Conservation (phyloP, 2,329 filamentous ascomycete genomes). For the Ploettnerulaceae sp. region DNA sequence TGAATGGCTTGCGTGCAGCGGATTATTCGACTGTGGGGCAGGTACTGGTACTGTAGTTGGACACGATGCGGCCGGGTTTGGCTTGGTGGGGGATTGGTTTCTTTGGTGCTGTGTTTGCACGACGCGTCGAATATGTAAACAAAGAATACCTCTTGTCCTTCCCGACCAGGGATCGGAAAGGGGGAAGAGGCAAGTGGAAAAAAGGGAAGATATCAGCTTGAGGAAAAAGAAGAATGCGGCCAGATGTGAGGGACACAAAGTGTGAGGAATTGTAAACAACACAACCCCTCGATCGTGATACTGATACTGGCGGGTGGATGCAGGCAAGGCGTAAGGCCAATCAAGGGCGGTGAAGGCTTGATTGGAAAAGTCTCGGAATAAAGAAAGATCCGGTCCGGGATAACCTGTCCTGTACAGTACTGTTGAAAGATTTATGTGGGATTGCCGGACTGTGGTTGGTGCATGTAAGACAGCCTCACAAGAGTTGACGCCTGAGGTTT, state of each 20-base stretch:
- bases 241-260: neutral
- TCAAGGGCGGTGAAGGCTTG: neutral
- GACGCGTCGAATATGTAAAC: neutral
- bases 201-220: neutral
- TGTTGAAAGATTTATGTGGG: too few species aligned
- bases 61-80: too few species aligned
- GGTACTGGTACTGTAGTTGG: too few species aligned
- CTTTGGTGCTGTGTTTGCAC: neutral
- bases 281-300: neutral
- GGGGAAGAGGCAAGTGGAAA: neutral
- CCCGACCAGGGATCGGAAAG: neutral
- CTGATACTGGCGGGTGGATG: neutral
- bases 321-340: neutral
- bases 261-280: slow-evolving; percentile 1
- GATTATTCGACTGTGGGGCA: too few species aligned
- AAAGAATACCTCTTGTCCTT: neutral
- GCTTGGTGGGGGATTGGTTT: neutral
- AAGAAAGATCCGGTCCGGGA: neutral
- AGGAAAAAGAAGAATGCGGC: neutral
- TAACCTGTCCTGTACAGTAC: neutral
- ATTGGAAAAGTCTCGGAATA: neutral
- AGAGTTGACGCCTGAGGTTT: neutral
- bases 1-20: neutral
- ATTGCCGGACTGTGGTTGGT: too few species aligned
- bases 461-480: neutral